phyloP scores from a whole-genome alignment of 83 land plant genomes.

The Isoetes engelmannii region DNA sequence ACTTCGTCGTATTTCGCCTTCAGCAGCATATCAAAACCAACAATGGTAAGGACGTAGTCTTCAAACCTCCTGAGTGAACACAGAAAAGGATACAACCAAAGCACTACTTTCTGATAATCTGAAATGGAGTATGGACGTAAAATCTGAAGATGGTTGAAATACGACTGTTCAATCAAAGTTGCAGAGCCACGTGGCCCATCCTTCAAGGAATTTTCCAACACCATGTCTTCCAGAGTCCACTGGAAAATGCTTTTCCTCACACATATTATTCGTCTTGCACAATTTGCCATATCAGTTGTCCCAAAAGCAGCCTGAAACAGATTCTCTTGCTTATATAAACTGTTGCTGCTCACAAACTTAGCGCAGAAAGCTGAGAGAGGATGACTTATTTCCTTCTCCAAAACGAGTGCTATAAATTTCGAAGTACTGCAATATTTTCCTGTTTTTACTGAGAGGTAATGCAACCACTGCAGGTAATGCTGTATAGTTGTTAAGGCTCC shows the following conservation, averaged over 20 bases:
- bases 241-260: conserved; percentile 13
- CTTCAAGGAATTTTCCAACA: conserved; percentile 1
- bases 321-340: background rate
- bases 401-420: conserved; percentile 19
- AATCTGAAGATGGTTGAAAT: conserved; percentile 14
- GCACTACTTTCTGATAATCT: conserved; percentile 8
- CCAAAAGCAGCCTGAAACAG: background rate
- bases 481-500: conserved; percentile 43
- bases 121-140: background rate
- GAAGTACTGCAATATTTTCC: conserved; percentile 36
- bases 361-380: conserved; percentile 32
- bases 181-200: conserved; percentile 5
- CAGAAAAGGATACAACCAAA: conserved; percentile 29
- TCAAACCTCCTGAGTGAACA: conserved; percentile 30
- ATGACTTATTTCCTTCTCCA: conserved; percentile 41
- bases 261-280: conserved; percentile 13
- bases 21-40: conserved; percentile 20
- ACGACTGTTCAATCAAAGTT: conserved; percentile 19
- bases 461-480: conserved; percentile 51
- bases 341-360: background rate
- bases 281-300: conserved; percentile 10
- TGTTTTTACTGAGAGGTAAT: conserved; percentile 33
- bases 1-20: conserved; percentile 9
- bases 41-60: conserved; percentile 8
- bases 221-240: conserved; percentile 26